Evolutionary conservation across 2,329 filamentous ascomycete species (phyloP).

Genomic region (Exophiala sp.): DNA sequence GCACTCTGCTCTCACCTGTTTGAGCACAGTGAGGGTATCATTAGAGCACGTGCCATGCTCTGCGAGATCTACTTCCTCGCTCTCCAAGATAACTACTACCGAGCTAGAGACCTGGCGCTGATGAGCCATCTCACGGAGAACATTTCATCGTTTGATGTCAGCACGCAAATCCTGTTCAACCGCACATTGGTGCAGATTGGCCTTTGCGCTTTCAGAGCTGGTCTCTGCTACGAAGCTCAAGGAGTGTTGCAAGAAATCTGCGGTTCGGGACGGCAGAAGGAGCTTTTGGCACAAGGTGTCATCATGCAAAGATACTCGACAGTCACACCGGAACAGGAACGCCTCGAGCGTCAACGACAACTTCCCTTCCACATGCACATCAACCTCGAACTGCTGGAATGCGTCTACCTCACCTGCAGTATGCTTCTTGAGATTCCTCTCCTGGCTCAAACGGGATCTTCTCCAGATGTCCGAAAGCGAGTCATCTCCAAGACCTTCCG

Average conservation of each 20-base stretch:
- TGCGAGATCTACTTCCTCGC: slow-evolving; percentile 99
- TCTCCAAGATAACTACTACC: slow-evolving; percentile 96
- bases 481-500: slow-evolving; percentile 99
- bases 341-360: slow-evolving; percentile 92
- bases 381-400: slow-evolving; percentile 96
- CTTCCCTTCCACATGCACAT: slow-evolving; percentile 99
- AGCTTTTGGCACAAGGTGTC: slow-evolving; percentile 92
- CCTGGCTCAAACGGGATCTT: slow-evolving; percentile 91
- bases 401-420: slow-evolving; percentile 96
- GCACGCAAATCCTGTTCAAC: slow-evolving; percentile 98
- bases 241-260: slow-evolving; percentile 97
- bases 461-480: slow-evolving; percentile 93
- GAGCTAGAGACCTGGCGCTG: slow-evolving; percentile 96
- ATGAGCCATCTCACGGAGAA: slow-evolving; percentile 99
- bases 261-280: slow-evolving; percentile 94
- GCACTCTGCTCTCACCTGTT: slow-evolving; percentile 93
- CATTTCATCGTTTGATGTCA: slow-evolving; percentile 92
- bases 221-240: slow-evolving; percentile 94
- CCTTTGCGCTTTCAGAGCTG: slow-evolving; percentile 94
- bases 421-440: slow-evolving; percentile 98
- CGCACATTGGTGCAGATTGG: slow-evolving; percentile 95
- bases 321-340: slow-evolving; percentile 95
- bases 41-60: slow-evolving; percentile 91
- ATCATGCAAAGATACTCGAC: slow-evolving; percentile 97
- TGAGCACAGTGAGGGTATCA: slow-evolving; percentile 88